phyloP scores from a whole-genome alignment of 176 grass and related monocot genomes.

The Miscanthus lutarioriparius region DNA sequence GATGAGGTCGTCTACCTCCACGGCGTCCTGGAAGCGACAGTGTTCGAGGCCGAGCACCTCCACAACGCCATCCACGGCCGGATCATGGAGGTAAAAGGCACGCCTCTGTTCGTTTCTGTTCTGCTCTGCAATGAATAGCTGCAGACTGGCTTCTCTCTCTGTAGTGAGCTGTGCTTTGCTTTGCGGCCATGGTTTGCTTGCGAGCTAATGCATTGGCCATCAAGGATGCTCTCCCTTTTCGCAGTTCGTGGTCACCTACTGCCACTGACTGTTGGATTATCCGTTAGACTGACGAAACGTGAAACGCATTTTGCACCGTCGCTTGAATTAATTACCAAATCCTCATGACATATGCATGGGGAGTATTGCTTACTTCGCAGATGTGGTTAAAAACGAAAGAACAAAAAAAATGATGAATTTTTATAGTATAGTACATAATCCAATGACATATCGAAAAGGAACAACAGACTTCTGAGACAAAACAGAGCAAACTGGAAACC shows the following conservation, averaged over 20 bases:
- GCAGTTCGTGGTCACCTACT: slow-evolving; percentile 30
- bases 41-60: slow-evolving; percentile 70
- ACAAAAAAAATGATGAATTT: neutral
- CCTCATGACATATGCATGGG: no score
- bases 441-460: neutral
- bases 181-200: slow-evolving; percentile 51
- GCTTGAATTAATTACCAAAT: neutral
- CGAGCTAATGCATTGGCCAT: slow-evolving; percentile 29
- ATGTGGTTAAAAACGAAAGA: neutral
- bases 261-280: slow-evolving; percentile 20
- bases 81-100: slow-evolving; percentile 49
- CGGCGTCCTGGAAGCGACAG: slow-evolving; percentile 68
- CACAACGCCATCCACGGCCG: slow-evolving; percentile 52
- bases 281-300: slow-evolving; percentile 11
- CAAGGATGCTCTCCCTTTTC: slow-evolving; percentile 27
- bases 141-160: neutral
- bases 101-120: neutral
- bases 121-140: neutral
- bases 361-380: neutral
- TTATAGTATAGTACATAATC: neutral
- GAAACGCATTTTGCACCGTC: neutral
- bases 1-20: slow-evolving; percentile 55
- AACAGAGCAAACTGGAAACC: neutral
- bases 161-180: slow-evolving; percentile 20
- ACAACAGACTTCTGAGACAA: neutral